Percentiles rank a stretch among this genome's conserved stretches.
Evolutionary conservation across 495 filamentous ascomycete genomes (phyloP).

Genomic region (Talaromyces borbonicus): DNA sequence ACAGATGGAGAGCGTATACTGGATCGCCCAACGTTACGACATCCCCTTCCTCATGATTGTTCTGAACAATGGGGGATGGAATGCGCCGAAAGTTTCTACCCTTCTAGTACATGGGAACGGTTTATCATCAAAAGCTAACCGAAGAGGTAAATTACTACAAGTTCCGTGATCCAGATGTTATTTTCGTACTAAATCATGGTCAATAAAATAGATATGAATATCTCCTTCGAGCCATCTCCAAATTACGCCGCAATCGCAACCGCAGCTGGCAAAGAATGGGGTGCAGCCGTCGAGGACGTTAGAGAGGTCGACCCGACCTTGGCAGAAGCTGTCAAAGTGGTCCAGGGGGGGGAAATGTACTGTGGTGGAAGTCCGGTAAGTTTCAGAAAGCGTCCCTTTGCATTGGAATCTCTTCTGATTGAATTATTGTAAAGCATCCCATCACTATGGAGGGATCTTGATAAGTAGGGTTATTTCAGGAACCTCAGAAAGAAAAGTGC

Average conservation of each 20-base stretch:
- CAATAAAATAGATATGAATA: slow-evolving; percentile 69
- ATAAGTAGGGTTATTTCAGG: too few species aligned
- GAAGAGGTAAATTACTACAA: too few species aligned
- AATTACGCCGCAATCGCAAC: slow-evolving; percentile 89
- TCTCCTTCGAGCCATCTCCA: slow-evolving; percentile 74
- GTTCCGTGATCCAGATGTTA: slow-evolving; percentile 62
- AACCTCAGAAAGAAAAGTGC: too few species aligned
- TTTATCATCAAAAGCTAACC: too few species aligned
- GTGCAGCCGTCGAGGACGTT: slow-evolving; percentile 54
- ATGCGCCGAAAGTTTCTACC: slow-evolving; percentile 69
- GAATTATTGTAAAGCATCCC: too few species aligned
- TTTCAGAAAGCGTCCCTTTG: too few species aligned
- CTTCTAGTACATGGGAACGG: slow-evolving; percentile 77
- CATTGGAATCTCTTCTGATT: too few species aligned
- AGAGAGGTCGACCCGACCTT: slow-evolving; percentile 51
- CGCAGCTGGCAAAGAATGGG: slow-evolving; percentile 68
- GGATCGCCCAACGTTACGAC: slow-evolving; percentile 76
- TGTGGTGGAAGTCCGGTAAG: slow-evolving; percentile 53
- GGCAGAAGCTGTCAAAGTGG: slow-evolving; percentile 55
- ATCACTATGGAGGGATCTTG: too few species aligned
- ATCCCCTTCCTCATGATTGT: slow-evolving; percentile 87
- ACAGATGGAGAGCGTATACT: slow-evolving; percentile 83
- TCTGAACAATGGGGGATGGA: slow-evolving; percentile 72
- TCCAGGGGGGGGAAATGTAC: slow-evolving; percentile 56
- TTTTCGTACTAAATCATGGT: too few species aligned